Evolutionary conservation across 2,329 filamentous ascomycete genomes (phyloP).

Genomic region (Aspergillus chevalieri): DNA sequence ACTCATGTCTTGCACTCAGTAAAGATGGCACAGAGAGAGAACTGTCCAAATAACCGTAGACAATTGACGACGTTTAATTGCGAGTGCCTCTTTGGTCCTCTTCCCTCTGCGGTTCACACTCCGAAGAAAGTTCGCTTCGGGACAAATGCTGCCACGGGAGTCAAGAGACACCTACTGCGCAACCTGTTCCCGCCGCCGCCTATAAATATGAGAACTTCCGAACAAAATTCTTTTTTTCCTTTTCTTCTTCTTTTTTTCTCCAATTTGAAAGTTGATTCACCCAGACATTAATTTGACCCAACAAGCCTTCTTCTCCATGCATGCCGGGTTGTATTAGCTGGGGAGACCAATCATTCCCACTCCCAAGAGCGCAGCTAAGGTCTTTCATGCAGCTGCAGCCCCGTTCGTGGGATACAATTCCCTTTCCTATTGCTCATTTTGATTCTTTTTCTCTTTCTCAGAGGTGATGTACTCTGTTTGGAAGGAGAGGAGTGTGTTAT

Average conservation of each 20-base stretch:
- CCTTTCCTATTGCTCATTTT: slow-evolving; percentile 8
- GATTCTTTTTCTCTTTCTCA: background rate
- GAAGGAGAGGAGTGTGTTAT: slow-evolving; percentile 3
- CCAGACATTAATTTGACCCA: slow-evolving; percentile 55
- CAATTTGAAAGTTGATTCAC: slow-evolving; percentile 52
- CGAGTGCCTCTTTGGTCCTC: slow-evolving; percentile 2
- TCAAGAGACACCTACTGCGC: slow-evolving; percentile 18
- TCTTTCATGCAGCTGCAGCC: slow-evolving; percentile 41
- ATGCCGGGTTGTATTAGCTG: slow-evolving; percentile 55
- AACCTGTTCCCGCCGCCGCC: slow-evolving; percentile 6
- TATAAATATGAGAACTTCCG: slow-evolving; percentile 12
- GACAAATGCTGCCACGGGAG: slow-evolving; percentile 17
- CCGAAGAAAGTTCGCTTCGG: slow-evolving; percentile 24
- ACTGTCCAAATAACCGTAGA: slow-evolving; percentile 3
- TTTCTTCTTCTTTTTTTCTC: slow-evolving; percentile 30
- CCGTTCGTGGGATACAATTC: slow-evolving; percentile 44
- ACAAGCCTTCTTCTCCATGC: slow-evolving; percentile 42
- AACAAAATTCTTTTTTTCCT: slow-evolving; percentile 14
- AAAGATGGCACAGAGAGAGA: background rate
- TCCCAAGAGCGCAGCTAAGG: slow-evolving; percentile 47
- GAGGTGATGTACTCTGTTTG: background rate
- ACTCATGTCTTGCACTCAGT: slow-evolving; percentile 15
- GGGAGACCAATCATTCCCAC: slow-evolving; percentile 44
- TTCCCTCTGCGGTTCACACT: background rate
- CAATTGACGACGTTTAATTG: slow-evolving; percentile 6